A percentile compares a stretch with the other conserved stretches of the same genome.
Conservation (phyloP, 352 stramenopile genomes). For the Phytophthora meadii region DNA sequence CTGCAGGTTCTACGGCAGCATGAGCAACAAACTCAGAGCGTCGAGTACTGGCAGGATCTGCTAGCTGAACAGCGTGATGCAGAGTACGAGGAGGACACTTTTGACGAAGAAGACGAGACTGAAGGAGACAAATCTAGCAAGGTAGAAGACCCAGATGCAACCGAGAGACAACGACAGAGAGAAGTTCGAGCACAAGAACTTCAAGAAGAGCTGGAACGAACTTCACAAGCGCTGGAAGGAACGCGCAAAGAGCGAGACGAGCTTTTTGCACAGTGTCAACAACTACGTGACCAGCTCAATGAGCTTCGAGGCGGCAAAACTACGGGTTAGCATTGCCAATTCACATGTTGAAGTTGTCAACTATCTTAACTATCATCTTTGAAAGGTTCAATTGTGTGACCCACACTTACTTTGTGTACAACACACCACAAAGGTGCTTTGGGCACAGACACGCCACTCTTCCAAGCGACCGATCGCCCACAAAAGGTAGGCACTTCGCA, state of each 20-base stretch:
- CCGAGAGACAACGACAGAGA: slow-evolving; percentile 24
- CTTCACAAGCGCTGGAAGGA: slow-evolving; percentile 40
- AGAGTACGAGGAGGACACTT: slow-evolving; percentile 35
- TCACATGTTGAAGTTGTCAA: no score
- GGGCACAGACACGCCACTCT: no score
- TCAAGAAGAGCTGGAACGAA: slow-evolving; percentile 37
- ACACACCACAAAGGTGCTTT: no score
- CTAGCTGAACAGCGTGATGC: slow-evolving; percentile 59
- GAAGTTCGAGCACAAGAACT: slow-evolving; percentile 23
- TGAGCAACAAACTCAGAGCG: slow-evolving; percentile 66
- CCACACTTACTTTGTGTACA: no score
- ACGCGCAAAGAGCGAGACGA: slow-evolving; percentile 66
- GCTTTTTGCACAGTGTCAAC: slow-evolving; percentile 68
- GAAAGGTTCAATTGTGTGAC: no score
- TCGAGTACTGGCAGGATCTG: slow-evolving; percentile 68
- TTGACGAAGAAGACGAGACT: slow-evolving; percentile 33
- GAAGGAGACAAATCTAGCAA: slow-evolving; percentile 12
- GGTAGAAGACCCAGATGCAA: slow-evolving; percentile 11
- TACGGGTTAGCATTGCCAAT: neutral
- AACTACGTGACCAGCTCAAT: slow-evolving; percentile 58
- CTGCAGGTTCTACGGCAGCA: slow-evolving; percentile 72
- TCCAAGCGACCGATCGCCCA: no score
- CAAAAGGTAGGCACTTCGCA: no score
- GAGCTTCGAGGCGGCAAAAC: slow-evolving; percentile 11
- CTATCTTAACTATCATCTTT: no score